Evolutionary conservation across 1,284 basidiomycete species (phyloP), one percentile per base, ranked within the genome.

Genomic region (Flammula alnicola): DNA sequence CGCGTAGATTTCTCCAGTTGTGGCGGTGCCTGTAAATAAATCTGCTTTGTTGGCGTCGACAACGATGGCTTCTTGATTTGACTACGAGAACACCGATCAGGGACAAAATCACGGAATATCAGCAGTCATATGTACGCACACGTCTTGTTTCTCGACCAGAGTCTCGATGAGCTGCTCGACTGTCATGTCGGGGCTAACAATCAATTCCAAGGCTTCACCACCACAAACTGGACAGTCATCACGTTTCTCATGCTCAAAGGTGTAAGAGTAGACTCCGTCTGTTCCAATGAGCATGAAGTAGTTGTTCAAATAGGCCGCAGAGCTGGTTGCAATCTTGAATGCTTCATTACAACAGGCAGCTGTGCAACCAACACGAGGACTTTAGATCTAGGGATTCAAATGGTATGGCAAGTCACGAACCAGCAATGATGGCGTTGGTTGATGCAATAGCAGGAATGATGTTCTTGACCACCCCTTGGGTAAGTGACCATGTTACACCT

Each of bases 291-390:
- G 78, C 91, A 95, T 95, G 80, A 99, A 98, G 72, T 99, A 99
- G 71, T 99, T 99, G 74, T 98, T 92, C 33, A 99, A 79, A 66
- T 86, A 97, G 1, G 95, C 92, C 0, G 95, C 96, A 20, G 91
- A 90, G 52, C 86, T 92, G 0, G 97, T 99, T 14, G 94, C 96
- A 51, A 99, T 92, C 73, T 99, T 99, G 81, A 99, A 95, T 7
- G 97, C 97, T 72, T 99, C 97, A 60, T 98, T 98, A 64, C 96
- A 99, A 72, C 97, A 99, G 2, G 95, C 92, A 11, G 96, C 95
- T 95, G 47, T 42, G 38, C 29, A 38, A 22, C 19, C 11, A 16
- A 42, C 25, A 35, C 52, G 47, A 9, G 19, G 30, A 16, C 9
- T 3, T 17, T 33, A 31, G 5, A 10, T n/a, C 16, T 27, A n/a